Evolutionary conservation across 768 basidiomycete genomes (phyloP), one percentile per base, ranked within the genome.

Genomic region (Lactarius sanguifluus): DNA sequence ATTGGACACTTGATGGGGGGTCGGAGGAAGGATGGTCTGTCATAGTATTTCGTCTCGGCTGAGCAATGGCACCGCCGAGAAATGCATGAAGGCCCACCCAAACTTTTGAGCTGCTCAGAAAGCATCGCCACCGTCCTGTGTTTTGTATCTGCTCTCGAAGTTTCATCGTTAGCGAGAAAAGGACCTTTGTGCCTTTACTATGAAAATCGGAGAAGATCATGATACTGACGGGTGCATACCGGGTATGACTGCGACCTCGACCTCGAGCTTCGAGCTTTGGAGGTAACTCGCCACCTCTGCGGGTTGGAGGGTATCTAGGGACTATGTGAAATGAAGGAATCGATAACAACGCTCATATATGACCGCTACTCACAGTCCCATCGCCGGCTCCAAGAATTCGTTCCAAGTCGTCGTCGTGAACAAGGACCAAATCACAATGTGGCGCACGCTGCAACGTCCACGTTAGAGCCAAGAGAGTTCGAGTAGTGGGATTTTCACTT

Each of bases 401-500:
- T 23, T 23, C n/a, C n/a, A 47, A 47, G 45, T 47, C 45, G 45
- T 47, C n/a, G n/a, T 47, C 45, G n/a, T 47, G 45, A 47, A 47
- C 45, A 0, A 47, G n/a, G n/a, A 23, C 45, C n/a, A 47, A 23
- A 47, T 47, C n/a, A 9, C n/a, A 47, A 47, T 23, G n/a, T n/a
- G 45, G 45, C n/a, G 45, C n/a, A 9, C 10, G 45, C 45, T 47
- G 45, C 0, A 23, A 12, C 12, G 47, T 50, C 12, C 23, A 15
- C 12, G 47, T 50, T 25, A 50, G 45, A 47, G 7, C 1, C n/a
- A 47, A 23, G 10, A 3, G 3, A 23, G n/a, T 47, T 45, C 10
- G 16, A 9, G 45, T 23, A n/a, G n/a, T 10, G 45, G 23, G 15
- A 12, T 16, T 25, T 3, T 13, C 12, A 50, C 47, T 50, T 50